These are phyloP conservation scores for Hypoxylon perforatum DNA, from an alignment of 495 filamentous ascomycete species.

Conservation along the genomic window DNA sequence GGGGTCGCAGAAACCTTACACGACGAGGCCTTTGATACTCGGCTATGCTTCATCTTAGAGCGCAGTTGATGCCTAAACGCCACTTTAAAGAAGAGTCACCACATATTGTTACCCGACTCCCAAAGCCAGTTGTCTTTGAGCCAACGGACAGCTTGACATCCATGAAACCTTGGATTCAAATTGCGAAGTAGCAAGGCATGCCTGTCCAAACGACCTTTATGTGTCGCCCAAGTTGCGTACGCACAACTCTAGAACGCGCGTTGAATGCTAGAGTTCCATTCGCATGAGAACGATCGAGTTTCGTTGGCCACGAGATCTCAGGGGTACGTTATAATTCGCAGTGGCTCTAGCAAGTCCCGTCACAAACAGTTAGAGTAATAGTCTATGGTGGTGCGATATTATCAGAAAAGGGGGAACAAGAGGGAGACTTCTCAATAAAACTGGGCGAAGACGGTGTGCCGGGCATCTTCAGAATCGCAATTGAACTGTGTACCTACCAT, in stretches of 20 bases:
- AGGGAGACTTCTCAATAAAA: neutral
- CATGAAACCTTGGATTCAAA: slow-evolving; percentile 11
- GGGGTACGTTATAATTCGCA: neutral
- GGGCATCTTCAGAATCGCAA: neutral
- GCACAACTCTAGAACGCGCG: neutral
- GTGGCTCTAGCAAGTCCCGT: neutral
- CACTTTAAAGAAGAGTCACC: neutral
- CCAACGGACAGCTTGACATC: slow-evolving; percentile 3
- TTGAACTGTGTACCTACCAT: neutral
- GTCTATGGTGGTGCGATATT: too few relatives aligned
- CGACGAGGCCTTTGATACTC: slow-evolving; percentile 2
- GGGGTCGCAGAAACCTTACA: neutral
- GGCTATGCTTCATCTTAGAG: slow-evolving; percentile 10
- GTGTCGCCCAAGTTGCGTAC: slow-evolving; percentile 3
- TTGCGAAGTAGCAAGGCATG: neutral
- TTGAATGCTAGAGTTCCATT: neutral
- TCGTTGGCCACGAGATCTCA: neutral
- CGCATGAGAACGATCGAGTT: neutral
- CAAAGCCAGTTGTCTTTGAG: slow-evolving; percentile 3
- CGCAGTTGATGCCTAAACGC: slow-evolving; percentile 29
- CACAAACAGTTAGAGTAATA: too few relatives aligned
- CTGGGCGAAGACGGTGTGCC: slow-evolving; percentile 5
- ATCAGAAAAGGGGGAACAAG: too few relatives aligned
- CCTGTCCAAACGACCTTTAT: neutral
- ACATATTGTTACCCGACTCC: slow-evolving; percentile 18